Percentiles rank a stretch among this genome's conserved stretches.
These are phyloP conservation scores for Penicillium verhagenii DNA, from an alignment of 495 filamentous ascomycete genomes.

Conservation along the genomic window DNA sequence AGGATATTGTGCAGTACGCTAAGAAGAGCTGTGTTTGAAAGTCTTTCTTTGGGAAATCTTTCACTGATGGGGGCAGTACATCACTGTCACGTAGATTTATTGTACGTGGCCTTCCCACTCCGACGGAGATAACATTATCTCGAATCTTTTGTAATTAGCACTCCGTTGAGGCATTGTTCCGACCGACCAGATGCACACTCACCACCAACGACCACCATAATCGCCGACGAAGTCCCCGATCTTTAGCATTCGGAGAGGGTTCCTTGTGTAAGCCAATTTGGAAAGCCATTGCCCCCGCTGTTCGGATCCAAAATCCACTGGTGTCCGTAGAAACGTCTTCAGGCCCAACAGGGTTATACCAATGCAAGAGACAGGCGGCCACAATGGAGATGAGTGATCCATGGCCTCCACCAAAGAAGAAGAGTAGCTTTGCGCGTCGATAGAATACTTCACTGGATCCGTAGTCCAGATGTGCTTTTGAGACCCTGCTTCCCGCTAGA, in stretches of 20 bases:
- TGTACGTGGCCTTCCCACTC: constrained; percentile 28
- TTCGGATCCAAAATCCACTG: constrained; percentile 32
- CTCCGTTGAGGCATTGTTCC: neutral
- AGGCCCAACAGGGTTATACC: constrained; percentile 31
- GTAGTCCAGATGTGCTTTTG: constrained; percentile 29
- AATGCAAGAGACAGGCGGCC: constrained; percentile 29
- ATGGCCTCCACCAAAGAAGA: constrained; percentile 30
- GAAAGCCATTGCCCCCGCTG: constrained; percentile 32
- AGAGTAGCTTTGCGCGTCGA: constrained; percentile 27
- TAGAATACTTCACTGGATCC: constrained; percentile 32
- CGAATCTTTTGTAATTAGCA: constrained; percentile 17
- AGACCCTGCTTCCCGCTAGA: constrained; percentile 26
- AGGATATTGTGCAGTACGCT: constrained; percentile 27
- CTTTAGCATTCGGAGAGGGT: constrained; percentile 19
- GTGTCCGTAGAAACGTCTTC: constrained; percentile 32
- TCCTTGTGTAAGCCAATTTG: constrained; percentile 32
- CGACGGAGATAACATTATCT: constrained; percentile 32
- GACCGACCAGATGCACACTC: neutral
- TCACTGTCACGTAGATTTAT: constrained; percentile 32
- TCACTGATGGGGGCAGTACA: constrained; percentile 30
- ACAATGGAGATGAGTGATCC: constrained; percentile 30
- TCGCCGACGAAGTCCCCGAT: constrained; percentile 26
- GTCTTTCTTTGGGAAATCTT: constrained; percentile 25
- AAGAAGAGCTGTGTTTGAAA: constrained; percentile 26
- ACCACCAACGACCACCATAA: constrained; percentile 35